Percentiles rank a stretch among this genome's conserved stretches.
These are phyloP conservation scores for Candida xyloterini DNA, from an alignment of 805 yeast genomes.

Conservation along the genomic window DNA sequence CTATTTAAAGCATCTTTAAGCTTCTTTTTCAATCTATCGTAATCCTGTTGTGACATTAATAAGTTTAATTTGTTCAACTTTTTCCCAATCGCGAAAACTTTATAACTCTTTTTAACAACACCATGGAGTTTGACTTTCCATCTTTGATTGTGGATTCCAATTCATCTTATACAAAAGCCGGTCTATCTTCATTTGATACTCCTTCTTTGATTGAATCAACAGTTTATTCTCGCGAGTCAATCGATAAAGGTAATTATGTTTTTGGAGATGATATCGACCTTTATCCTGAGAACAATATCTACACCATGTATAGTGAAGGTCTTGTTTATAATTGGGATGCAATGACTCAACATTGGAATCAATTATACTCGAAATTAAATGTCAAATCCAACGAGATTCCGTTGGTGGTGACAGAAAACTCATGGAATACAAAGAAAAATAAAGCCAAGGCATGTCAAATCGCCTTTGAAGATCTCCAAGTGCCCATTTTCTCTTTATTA, in stretches of 20 bases:
- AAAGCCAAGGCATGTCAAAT: conserved; percentile 58
- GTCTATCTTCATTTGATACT: conserved; percentile 60
- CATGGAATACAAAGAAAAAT: conserved; percentile 65
- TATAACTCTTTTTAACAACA: conserved; percentile 4
- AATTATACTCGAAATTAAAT: conserved; percentile 54
- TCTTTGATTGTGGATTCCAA: conserved; percentile 73
- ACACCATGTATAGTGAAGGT: conserved; percentile 62
- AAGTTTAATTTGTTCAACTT: neutral
- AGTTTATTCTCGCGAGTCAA: conserved; percentile 43
- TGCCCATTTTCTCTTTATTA: conserved; percentile 73
- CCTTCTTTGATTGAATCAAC: conserved; percentile 61
- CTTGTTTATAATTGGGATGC: conserved; percentile 71
- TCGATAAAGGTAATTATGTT: conserved; percentile 23
- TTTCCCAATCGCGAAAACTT: conserved; percentile 6
- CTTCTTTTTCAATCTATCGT: conserved; percentile 63
- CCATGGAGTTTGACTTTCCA: conserved; percentile 40
- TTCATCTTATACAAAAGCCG: conserved; percentile 62
- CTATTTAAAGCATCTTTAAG: conserved; percentile 60
- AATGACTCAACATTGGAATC: conserved; percentile 62
- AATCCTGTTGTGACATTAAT: conserved; percentile 38
- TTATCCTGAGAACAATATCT: conserved; percentile 45
- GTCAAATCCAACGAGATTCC: conserved; percentile 61
- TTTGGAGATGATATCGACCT: conserved; percentile 43
- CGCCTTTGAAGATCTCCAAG: conserved; percentile 70
- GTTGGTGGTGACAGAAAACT: conserved; percentile 51